Base-by-base conservation (phyloP, 805 yeast genomes). In the Saturnispora sanitii region DNA sequence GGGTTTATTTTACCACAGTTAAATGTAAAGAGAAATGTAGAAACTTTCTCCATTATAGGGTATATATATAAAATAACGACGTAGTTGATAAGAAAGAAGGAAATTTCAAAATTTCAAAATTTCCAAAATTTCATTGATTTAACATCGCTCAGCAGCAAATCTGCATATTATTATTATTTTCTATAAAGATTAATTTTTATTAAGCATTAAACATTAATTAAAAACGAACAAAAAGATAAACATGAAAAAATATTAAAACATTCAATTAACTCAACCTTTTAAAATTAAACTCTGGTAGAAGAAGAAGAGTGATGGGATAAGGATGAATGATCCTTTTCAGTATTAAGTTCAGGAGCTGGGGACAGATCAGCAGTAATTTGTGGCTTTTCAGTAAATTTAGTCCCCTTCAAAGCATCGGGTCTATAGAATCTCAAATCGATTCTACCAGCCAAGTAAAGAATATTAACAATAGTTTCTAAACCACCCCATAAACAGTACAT, bases 401-500 rank as follows among this genome's bases (percentile, higher is more conserved):
- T 27, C 11, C 30, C 35, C 31, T 40, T 40, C 12, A 58, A 33
- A 3, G 31, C 32, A 43, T 81, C 88, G 15, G 92, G 90, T 59
- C 83, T 76, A 68, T 82, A 82, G 62, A 82, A 82, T 57, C 92
- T 69, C 52, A 82, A 66, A 56, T 82, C 92, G 38, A 79, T 75
- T 56, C 94, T 71, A 15, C 78, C 76, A 27, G 77, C 52, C 41
- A 82, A 56, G 54, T 77, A 79, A 26, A 78, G 46, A 8, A 75
- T 40, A 47, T 77, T 71, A 42, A 77, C 74, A 22, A 79, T 50
- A 0, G 67, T 62, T 62, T 82, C 92, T 36, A 79, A 62, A 4
- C 70, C 72, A 26, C 90, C 88, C 75, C 84, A 81, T 49, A 73
- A 62, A 23, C 77, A 64, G 56, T 79, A 82, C 75, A 79, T 73